Percentiles rank a stretch among this genome's conserved stretches.
phyloP scores from a whole-genome alignment of 257 asterid species.

The Solanum chaucha region DNA sequence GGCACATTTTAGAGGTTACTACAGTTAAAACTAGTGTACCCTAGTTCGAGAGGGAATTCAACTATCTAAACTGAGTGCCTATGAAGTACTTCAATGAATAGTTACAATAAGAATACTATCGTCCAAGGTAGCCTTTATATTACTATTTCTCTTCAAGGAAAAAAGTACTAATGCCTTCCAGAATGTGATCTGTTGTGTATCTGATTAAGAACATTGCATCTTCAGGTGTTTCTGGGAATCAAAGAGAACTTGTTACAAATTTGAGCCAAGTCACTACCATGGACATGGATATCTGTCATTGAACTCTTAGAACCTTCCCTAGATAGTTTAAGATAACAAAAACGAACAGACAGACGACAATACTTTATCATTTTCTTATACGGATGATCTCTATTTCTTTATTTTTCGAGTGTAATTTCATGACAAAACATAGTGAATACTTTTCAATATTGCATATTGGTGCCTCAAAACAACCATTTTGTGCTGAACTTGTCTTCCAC shows the following conservation, averaged over 20 bases:
- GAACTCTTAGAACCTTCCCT: not conserved
- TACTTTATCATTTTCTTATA: not conserved
- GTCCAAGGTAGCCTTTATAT: not conserved
- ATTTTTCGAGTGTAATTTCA: not conserved
- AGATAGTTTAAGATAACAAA: not conserved
- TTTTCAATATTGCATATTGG: not conserved
- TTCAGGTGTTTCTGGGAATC: not conserved
- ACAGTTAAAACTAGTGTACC: not conserved
- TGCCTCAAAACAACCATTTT: not conserved
- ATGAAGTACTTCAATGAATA: not conserved
- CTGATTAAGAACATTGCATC: not conserved
- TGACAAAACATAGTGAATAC: not conserved
- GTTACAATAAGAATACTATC: not conserved
- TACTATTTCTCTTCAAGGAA: not conserved
- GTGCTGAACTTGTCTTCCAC: not conserved
- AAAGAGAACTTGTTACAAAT: not conserved
- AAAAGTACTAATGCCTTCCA: not conserved
- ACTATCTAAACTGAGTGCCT: not conserved
- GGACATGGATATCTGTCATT: not conserved
- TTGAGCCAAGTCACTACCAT: not conserved
- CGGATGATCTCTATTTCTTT: not conserved
- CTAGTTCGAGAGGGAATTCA: not conserved
- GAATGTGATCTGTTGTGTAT: not conserved
- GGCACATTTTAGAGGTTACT: not conserved
- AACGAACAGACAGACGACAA: not conserved